Conservation (phyloP, 139 green algal genomes). For the Haematococcus sp. region DNA sequence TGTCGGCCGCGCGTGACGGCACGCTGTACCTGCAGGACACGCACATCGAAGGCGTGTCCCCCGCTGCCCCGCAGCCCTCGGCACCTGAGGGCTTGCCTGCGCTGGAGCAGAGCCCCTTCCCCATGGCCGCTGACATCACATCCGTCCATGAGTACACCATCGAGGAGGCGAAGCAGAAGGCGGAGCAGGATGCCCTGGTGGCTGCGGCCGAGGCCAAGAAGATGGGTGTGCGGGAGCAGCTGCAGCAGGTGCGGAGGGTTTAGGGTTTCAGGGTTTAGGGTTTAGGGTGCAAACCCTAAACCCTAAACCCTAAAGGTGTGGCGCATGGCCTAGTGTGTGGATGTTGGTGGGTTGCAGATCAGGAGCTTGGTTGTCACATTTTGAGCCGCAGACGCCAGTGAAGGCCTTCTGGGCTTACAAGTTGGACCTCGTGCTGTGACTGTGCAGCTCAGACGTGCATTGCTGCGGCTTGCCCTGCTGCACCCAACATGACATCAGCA, state of each 20-base stretch:
- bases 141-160: constrained; percentile 51
- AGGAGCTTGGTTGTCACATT: too few species aligned
- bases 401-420: too few species aligned
- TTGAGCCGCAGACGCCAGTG: too few species aligned
- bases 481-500: too few species aligned
- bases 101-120: not conserved
- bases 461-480: too few species aligned
- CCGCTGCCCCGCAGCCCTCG: not conserved
- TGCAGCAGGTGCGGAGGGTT: constrained; percentile 31
- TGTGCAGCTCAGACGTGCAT: too few species aligned
- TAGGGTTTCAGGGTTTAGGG: too few species aligned
- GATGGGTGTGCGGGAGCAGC: constrained; percentile 42
- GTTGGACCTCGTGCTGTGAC: too few species aligned
- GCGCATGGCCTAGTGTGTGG: too few species aligned
- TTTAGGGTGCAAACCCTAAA: too few species aligned
- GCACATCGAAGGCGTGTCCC: not conserved
- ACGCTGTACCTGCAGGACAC: constrained; percentile 31
- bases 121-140: constrained; percentile 30
- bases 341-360: too few species aligned
- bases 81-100: constrained; percentile 5
- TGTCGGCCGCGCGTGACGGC: constrained; percentile 53
- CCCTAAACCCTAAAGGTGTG: too few species aligned
- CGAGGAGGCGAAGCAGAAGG: constrained; percentile 75
- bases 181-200: constrained; percentile 48
- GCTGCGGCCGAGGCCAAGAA: constrained; percentile 61